A percentile compares a stretch with the other conserved stretches of the same genome.
phyloP scores from a whole-genome alignment of 352 stramenopile genomes.

The Phytophthora ramorum region DNA sequence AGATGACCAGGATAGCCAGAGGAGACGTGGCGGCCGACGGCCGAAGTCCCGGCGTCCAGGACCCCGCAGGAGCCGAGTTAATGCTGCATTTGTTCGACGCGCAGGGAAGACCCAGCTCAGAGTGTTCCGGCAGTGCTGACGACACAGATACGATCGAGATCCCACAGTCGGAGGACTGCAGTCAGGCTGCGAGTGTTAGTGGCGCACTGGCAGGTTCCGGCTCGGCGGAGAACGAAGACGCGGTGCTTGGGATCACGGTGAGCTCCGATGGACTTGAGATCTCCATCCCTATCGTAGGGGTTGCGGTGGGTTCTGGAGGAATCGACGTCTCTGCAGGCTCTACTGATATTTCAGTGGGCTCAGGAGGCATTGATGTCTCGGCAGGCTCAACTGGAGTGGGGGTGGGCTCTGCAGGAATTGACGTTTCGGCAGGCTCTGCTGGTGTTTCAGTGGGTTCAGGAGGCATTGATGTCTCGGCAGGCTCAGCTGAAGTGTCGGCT shows the following conservation, averaged over 20 bases:
- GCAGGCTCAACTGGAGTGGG: neutral
- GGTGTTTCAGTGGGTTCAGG: conserved; percentile 2
- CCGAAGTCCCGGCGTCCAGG: conserved; percentile 11
- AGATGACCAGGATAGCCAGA: conserved; percentile 24
- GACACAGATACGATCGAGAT: conserved; percentile 23
- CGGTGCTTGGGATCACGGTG: conserved; percentile 15
- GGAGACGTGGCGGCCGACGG: conserved; percentile 21
- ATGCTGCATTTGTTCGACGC: conserved; percentile 19
- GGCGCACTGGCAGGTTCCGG: conserved; percentile 14
- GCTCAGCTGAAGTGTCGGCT: conserved; percentile 2
- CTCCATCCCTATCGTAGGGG: conserved; percentile 1
- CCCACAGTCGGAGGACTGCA: conserved; percentile 25
- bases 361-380: conserved; percentile 2
- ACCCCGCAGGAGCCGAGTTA: neutral
- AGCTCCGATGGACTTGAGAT: conserved; percentile 18
- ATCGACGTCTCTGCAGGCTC: conserved; percentile 9
- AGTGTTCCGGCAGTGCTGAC: conserved; percentile 23
- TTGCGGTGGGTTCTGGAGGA: neutral
- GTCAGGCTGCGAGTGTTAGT: conserved; percentile 18
- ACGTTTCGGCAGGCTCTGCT: conserved; percentile 10
- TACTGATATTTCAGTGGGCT: conserved; percentile 4
- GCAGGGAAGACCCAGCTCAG: neutral
- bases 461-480: conserved; percentile 4
- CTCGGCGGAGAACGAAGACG: conserved; percentile 17
- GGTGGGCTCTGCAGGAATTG: neutral